Evolutionary conservation across 2,329 filamentous ascomycete species (phyloP).

Genomic region (Aspergillus fumigatus): DNA sequence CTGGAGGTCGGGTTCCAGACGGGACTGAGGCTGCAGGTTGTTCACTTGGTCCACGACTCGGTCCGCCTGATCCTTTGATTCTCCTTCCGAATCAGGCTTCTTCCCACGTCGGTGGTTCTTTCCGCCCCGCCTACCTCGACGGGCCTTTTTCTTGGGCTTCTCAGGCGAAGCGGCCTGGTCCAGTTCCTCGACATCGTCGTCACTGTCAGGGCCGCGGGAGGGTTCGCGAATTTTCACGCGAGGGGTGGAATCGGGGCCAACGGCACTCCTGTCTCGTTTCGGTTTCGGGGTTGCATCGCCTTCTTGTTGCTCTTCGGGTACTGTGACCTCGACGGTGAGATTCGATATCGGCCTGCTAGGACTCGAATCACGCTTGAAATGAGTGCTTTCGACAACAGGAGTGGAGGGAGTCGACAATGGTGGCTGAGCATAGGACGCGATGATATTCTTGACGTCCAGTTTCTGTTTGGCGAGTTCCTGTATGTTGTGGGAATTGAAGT

Average conservation of each 20-base stretch:
- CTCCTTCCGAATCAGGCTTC: conserved; percentile 51
- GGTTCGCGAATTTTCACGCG: conserved; percentile 40
- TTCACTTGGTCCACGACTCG: conserved; percentile 56
- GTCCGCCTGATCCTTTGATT: conserved; percentile 55
- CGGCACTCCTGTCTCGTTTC: conserved; percentile 17
- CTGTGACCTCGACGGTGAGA: conserved; percentile 29
- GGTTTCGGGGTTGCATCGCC: conserved; percentile 28
- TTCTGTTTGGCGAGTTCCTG: conserved; percentile 41
- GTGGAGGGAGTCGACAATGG: conserved; percentile 37
- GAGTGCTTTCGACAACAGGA: conserved; percentile 26
- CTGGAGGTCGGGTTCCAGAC: conserved; percentile 59
- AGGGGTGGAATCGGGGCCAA: conserved; percentile 23
- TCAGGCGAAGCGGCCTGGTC: conserved; percentile 25
- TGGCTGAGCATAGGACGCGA: conserved; percentile 35
- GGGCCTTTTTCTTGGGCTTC: conserved; percentile 63
- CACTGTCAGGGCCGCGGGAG: conserved; percentile 28
- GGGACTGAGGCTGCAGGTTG: conserved; percentile 35
- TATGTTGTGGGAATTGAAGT: conserved; percentile 39
- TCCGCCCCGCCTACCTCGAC: conserved; percentile 68
- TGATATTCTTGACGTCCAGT: conserved; percentile 43
- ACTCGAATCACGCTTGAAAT: conserved; percentile 24
- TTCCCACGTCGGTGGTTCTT: conserved; percentile 55
- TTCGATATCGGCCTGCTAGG: conserved; percentile 21
- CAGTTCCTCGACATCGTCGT: conserved; percentile 30
- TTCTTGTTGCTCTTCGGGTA: conserved; percentile 16